These are phyloP conservation scores for Singerocomus inundabilis DNA, from an alignment of 1,284 basidiomycete genomes.

Conservation along the genomic window DNA sequence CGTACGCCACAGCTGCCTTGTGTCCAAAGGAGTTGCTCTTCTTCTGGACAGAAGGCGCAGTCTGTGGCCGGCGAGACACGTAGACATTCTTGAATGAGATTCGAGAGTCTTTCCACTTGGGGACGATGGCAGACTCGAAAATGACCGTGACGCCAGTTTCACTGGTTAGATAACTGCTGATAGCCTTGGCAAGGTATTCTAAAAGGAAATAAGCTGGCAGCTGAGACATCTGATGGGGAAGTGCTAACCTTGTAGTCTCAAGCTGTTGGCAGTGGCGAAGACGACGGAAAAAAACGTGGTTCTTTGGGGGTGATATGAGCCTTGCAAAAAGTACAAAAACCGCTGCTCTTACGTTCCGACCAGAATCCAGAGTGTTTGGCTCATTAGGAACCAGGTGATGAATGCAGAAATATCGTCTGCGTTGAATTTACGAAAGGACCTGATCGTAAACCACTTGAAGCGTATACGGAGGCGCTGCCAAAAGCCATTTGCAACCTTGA, in stretches of 20 bases:
- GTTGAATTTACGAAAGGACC: slow-evolving; percentile 94
- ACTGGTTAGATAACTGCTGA: slow-evolving; percentile 91
- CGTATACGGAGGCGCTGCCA: slow-evolving; percentile 89
- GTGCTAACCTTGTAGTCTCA: slow-evolving; percentile 80
- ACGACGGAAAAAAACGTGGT: slow-evolving; percentile 96
- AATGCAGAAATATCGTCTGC: slow-evolving; percentile 98
- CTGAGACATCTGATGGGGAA: neutral
- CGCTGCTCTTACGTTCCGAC: slow-evolving; percentile 77
- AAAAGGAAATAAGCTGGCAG: slow-evolving; percentile 4
- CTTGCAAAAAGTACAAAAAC: neutral
- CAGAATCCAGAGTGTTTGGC: slow-evolving; percentile 91
- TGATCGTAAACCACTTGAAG: slow-evolving; percentile 98
- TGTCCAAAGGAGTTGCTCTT: slow-evolving; percentile 38
- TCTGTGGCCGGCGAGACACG: slow-evolving; percentile 74
- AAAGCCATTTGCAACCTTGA: slow-evolving; percentile 83
- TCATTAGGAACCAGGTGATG: slow-evolving; percentile 91
- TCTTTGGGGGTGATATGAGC: slow-evolving; percentile 39
- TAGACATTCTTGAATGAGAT: slow-evolving; percentile 98
- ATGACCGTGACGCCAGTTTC: slow-evolving; percentile 94
- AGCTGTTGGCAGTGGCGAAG: slow-evolving; percentile 86
- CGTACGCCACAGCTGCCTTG: slow-evolving; percentile 64
- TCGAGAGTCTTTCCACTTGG: slow-evolving; percentile 94
- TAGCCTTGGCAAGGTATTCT: slow-evolving; percentile 87
- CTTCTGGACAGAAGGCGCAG: slow-evolving; percentile 15
- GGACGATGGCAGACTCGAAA: slow-evolving; percentile 97